Evolutionary conservation across 2,329 filamentous ascomycete species (phyloP), one percentile per base, ranked within the genome.

Genomic region (Colletotrichum australisinense): DNA sequence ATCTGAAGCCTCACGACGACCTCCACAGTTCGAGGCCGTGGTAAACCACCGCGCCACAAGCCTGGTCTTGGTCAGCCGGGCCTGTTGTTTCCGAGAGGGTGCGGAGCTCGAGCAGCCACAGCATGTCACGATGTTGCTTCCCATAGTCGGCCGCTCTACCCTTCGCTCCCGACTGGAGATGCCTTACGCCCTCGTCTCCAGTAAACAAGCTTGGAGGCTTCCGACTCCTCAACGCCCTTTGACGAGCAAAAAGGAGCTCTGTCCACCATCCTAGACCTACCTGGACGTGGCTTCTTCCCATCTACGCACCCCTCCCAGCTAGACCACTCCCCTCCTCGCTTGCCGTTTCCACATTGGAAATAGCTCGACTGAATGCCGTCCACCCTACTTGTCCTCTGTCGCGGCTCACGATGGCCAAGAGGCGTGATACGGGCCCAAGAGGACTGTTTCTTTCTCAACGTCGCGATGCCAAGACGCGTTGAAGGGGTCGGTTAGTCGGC

Each of bases 31-130:
- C n/a, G 22, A 16, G 57, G 22, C 63, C 32, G 32, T 28, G 38
- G 69, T 28, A 30, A 68, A 68, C 69, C 69, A 68, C 69, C 28
- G 69, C 69, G 69, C 64, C 69, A 72, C 69, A 69, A 72, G 64
- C 32, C 38, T 55, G 35, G 38, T 32, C 67, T 63, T 24, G 67
- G 35, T n/a, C 24, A 53, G 22, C 52, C 22, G 62, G 52, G 19
- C 62, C 26, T 30, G 32, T 32, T 42, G 46, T 53, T 28, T 35
- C 6, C 30, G 16, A 62, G 67, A 42, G 42, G 22, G n/a, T 59
- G 28, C 7, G 38, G 63, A 52, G 56, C 28, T 69, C 6, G 53
- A 53, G 56, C 30, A 14, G 38, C 30, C n/a, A 12, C 42, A 19
- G 4, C n/a, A 22, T 24, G 26, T 38, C 38, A 42, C 14, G 14